Base-by-base conservation (phyloP, 1,284 basidiomycete genomes). In the Chiua sp. region DNA sequence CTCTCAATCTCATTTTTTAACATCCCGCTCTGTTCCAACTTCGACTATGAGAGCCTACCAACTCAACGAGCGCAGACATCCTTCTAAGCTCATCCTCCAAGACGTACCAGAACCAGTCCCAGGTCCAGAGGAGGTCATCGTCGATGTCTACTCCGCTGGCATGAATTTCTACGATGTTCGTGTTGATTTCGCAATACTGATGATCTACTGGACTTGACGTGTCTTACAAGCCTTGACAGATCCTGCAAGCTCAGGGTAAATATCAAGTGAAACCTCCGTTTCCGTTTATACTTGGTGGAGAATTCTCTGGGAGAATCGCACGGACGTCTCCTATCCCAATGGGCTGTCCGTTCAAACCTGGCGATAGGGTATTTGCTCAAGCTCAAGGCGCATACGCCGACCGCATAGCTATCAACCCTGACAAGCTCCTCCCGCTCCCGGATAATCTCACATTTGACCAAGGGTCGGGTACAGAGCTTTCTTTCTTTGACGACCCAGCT, bases 311-410 rank as follows among this genome's bases (percentile, higher is more conserved):
- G 0, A 83, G 80, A 59, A 87, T 98, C 65, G 82, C 92, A 7
- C 65, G 74, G 15, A 77, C 85, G 67, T 94, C 92, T 22, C 93
- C 90, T 16, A 90, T 98, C 35, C 97, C 96, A 2, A 74, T 82
- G 32, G 93, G 88, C 5, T 98, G 94, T 72, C 82, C 85, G 1
- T 93, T 90, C 73, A 87, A 89, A 69, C 86, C 84, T 2, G 96
- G 97, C 20, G 91, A 98, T 73, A 81, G 93, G 56, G 93, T 99
- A 0, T 97, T 98, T 70, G 97, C 97, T 7, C 87, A 85, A n/a
- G 83, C 81, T 1, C 89, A 93, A 70, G 97, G 94, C 10, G 80
- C 90, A 16, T 94, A 87, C 72, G 92, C 88, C 11, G 94, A 97
- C 65, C 85, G 83, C 64, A 80, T 91, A 56, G 83, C 83, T 1